Evolutionary conservation across 2,329 filamentous ascomycete genomes (phyloP).

Genomic region (Bisporella sp.): DNA sequence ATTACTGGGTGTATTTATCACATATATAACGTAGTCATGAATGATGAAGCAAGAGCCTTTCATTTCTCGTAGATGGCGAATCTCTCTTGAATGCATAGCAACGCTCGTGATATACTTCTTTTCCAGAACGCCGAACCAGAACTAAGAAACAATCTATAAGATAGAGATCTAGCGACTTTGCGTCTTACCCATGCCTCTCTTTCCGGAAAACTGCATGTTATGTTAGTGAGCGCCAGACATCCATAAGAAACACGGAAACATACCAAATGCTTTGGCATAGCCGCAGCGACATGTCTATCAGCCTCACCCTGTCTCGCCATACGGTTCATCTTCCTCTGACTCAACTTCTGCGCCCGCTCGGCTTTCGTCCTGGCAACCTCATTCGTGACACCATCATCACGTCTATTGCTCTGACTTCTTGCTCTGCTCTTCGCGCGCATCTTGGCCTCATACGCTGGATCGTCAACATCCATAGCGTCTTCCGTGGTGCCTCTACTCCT

Average conservation of each 20-base stretch:
- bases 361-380: conserved; percentile 65
- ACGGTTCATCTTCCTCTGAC: conserved; percentile 97
- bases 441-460: conserved; percentile 46
- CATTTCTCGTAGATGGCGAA: too few species aligned
- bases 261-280: conserved; percentile 87
- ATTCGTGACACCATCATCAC: conserved; percentile 70
- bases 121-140: conserved; percentile 1
- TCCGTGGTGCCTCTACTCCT: conserved; percentile 56
- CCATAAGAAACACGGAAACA: conserved; percentile 30
- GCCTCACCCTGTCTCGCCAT: conserved; percentile 96
- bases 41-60: too few species aligned
- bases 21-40: too few species aligned
- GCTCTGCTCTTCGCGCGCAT: conserved; percentile 68
- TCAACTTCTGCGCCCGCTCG: conserved; percentile 78
- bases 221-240: conserved; percentile 20
- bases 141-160: background rate
- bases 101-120: background rate
- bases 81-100: too few species aligned
- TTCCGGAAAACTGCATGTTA: conserved; percentile 65
- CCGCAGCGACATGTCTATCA: conserved; percentile 79
- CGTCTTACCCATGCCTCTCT: conserved; percentile 90
- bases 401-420: conserved; percentile 61
- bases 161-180: conserved; percentile 52
- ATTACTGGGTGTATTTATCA: too few species aligned
- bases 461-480: conserved; percentile 71